Percentiles rank a stretch among this genome's conserved stretches.
These are phyloP conservation scores for Ascochyta clinopodiicola DNA, from an alignment of 2,329 filamentous ascomycete species.

Conservation along the genomic window DNA sequence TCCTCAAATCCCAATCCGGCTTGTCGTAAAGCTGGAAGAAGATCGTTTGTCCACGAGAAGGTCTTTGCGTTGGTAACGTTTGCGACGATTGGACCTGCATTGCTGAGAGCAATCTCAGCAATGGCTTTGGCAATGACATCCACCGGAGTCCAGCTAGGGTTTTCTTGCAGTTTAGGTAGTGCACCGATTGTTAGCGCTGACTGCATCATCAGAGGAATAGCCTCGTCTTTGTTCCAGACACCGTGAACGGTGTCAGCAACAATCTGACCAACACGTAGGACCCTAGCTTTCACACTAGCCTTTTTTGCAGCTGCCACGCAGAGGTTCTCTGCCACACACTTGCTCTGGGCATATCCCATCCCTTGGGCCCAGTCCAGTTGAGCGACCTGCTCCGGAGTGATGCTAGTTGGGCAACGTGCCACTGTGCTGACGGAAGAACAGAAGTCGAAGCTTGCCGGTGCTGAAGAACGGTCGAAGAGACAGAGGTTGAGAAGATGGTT, in stretches of 20 bases:
- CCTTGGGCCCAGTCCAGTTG: conserved; percentile 52
- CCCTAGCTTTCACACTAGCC: conserved; percentile 29
- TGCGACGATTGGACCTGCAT: conserved; percentile 49
- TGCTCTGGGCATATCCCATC: conserved; percentile 61
- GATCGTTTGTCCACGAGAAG: conserved; percentile 60
- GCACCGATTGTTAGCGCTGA: conserved; percentile 55
- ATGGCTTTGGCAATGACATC: conserved; percentile 36
- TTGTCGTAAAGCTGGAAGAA: conserved; percentile 59
- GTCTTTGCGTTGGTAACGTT: conserved; percentile 60
- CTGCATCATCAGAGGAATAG: conserved; percentile 58
- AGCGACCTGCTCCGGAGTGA: conserved; percentile 30
- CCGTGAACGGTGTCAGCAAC: conserved; percentile 56
- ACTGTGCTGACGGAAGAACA: conserved; percentile 56
- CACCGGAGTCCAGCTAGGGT: conserved; percentile 41
- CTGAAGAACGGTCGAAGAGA: conserved; percentile 37
- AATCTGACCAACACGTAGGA: conserved; percentile 53
- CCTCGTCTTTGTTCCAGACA: conserved; percentile 59
- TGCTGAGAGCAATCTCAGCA: conserved; percentile 30
- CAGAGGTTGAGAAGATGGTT: conserved; percentile 54
- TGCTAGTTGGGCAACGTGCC: conserved; percentile 43
- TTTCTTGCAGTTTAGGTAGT: conserved; percentile 54
- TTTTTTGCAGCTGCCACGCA: conserved; percentile 23
- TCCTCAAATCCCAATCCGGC: conserved; percentile 48
- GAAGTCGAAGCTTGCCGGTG: conserved; percentile 53
- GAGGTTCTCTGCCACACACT: conserved; percentile 58